phyloP scores from a whole-genome alignment of 306 rosid species.

The Fragaria iinumae region DNA sequence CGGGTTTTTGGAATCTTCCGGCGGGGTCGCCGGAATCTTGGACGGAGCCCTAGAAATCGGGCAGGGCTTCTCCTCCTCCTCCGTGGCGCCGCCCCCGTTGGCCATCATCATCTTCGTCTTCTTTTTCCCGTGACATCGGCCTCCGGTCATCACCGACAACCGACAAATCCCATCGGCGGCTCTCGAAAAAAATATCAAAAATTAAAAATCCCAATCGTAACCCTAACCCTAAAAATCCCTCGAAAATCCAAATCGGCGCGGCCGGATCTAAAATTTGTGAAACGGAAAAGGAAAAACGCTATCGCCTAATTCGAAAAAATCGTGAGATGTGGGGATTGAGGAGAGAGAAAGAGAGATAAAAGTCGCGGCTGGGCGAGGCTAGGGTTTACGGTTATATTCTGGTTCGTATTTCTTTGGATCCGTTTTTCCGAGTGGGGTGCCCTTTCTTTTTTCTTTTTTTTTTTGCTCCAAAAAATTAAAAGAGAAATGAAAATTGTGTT shows the following conservation, averaged over 20 bases:
- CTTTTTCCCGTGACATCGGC: conserved; percentile 62
- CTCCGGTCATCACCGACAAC: conserved; percentile 77
- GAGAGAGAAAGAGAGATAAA: conserved; percentile 49
- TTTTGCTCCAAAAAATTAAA: not conserved
- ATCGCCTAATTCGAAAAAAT: conserved; percentile 33
- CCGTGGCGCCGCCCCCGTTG: conserved; percentile 45
- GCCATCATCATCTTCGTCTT: conserved; percentile 54
- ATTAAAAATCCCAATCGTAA: conserved; percentile 25
- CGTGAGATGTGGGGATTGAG: not conserved
- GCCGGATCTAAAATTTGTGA: conserved; percentile 2
- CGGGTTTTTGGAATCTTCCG: conserved; percentile 30
- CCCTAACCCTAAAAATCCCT: conserved; percentile 30
- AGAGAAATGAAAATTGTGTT: not conserved
- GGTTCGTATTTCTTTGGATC: conserved; percentile 62
- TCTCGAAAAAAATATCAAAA: not conserved
- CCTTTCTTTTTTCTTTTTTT: conserved; percentile 27
- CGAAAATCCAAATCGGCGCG: conserved; percentile 1
- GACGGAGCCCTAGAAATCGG: conserved; percentile 47
- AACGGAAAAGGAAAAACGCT: conserved; percentile 23
- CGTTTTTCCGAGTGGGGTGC: conserved; percentile 40
- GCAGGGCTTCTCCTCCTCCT: conserved; percentile 41
- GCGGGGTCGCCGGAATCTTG: conserved; percentile 35
- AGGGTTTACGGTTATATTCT: conserved; percentile 62
- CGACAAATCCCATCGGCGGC: conserved; percentile 55
- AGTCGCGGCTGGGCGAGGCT: conserved; percentile 75